Conservation (phyloP, 441 rosid genomes). For the Brassica balearica region DNA sequence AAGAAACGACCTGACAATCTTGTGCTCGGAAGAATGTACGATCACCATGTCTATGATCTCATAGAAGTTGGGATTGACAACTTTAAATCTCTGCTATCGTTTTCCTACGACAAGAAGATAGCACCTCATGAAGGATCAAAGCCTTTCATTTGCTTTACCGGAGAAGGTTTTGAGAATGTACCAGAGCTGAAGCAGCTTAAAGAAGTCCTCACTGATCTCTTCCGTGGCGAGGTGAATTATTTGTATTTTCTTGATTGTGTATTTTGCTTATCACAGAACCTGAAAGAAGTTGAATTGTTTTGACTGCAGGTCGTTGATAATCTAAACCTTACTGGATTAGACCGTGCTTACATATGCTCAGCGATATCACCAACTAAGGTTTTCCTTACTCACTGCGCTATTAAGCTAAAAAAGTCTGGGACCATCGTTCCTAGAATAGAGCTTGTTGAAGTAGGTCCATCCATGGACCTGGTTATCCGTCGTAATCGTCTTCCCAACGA, state of each 20-base stretch:
- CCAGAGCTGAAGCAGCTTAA: slow-evolving; percentile 86
- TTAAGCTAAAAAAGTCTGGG: slow-evolving; percentile 87
- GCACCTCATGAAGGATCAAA: slow-evolving; percentile 81
- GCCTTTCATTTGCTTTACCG: slow-evolving; percentile 80
- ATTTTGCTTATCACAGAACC: not conserved
- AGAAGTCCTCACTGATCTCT: slow-evolving; percentile 83
- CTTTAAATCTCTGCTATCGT: slow-evolving; percentile 66
- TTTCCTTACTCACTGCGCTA: slow-evolving; percentile 76
- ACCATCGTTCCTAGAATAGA: slow-evolving; percentile 87
- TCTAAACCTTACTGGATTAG: slow-evolving; percentile 83
- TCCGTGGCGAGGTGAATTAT: slow-evolving; percentile 72
- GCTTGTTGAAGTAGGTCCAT: slow-evolving; percentile 91
- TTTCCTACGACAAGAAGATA: slow-evolving; percentile 75
- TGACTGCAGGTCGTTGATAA: slow-evolving; percentile 80
- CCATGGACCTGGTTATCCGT: slow-evolving; percentile 89
- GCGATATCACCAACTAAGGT: slow-evolving; percentile 78
- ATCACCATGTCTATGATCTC: slow-evolving; percentile 85
- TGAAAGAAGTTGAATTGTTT: slow-evolving; percentile 21
- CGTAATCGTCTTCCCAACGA: slow-evolving; percentile 94
- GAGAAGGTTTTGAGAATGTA: slow-evolving; percentile 85
- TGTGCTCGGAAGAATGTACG: slow-evolving; percentile 81
- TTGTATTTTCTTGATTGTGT: not conserved
- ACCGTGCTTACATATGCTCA: slow-evolving; percentile 81
- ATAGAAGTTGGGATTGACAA: slow-evolving; percentile 95
- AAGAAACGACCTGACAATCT: slow-evolving; percentile 95